phyloP scores from a whole-genome alignment of 352 stramenopile species.

The Phytophthora foliorum region DNA sequence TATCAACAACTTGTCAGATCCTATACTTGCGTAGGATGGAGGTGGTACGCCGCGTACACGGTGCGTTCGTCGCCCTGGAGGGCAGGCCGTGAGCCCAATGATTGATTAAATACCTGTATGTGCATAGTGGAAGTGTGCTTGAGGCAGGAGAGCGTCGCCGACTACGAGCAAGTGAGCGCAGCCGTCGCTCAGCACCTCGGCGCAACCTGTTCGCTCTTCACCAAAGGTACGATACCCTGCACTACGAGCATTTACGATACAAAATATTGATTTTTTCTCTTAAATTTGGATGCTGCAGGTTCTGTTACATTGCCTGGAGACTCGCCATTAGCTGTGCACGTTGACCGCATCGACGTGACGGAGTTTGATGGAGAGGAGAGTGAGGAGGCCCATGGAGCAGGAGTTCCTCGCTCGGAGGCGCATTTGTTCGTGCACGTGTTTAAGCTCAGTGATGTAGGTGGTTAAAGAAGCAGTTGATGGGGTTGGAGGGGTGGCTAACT shows the following conservation, averaged over 20 bases:
- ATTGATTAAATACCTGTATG: background rate
- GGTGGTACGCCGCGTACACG: constrained; percentile 31
- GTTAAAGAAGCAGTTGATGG: constrained; percentile 1
- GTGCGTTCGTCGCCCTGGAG: constrained; percentile 14
- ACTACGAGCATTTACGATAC: background rate
- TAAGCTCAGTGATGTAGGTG: constrained; percentile 69
- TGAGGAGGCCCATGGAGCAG: background rate
- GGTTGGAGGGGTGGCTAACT: background rate
- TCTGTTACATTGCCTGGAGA: constrained; percentile 31
- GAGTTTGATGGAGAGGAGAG: constrained; percentile 43
- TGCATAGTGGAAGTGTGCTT: constrained; percentile 67
- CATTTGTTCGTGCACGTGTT: constrained; percentile 76
- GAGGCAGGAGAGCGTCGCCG: constrained; percentile 56
- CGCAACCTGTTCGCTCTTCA: constrained; percentile 39
- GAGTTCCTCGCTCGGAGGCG: constrained; percentile 44
- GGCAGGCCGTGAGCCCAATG: too few species aligned
- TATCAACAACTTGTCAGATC: background rate
- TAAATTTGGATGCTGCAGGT: constrained; percentile 35
- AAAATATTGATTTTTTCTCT: background rate
- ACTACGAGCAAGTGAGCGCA: constrained; percentile 43
- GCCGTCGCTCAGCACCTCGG: constrained; percentile 36
- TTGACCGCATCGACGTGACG: constrained; percentile 52
- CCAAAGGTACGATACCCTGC: constrained; percentile 26
- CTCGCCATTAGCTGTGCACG: constrained; percentile 40
- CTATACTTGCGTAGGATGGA: constrained; percentile 15